Conservation (phyloP, 2,329 filamentous ascomycete genomes). For the Chlorencoelia australis region DNA sequence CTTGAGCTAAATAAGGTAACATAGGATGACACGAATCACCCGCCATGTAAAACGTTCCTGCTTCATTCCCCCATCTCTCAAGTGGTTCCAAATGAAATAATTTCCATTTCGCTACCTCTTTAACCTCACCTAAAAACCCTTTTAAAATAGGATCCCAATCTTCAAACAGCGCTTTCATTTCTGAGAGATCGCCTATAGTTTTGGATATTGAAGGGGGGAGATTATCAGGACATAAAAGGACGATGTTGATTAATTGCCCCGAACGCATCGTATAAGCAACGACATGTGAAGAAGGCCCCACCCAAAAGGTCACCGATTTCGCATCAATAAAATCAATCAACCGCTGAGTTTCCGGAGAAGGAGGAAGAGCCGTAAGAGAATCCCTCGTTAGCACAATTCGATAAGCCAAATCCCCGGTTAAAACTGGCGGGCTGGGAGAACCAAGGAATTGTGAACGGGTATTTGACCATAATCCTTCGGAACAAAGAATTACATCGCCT, state of each 20-base stretch:
- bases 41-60: conserved; percentile 22
- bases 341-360: conserved; percentile 37
- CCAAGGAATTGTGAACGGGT: conserved; percentile 41
- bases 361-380: conserved; percentile 29
- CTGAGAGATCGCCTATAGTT: conserved; percentile 42
- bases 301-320: conserved; percentile 40
- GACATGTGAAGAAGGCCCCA: conserved; percentile 37
- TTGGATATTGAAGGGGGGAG: conserved; percentile 43
- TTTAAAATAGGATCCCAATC: conserved; percentile 53
- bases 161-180: conserved; percentile 50
- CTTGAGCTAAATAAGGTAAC: conserved; percentile 54
- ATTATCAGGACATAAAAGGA: conserved; percentile 55
- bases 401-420: conserved; percentile 57
- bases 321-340: conserved; percentile 31
- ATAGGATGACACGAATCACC: conserved; percentile 57
- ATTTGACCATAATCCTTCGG: conserved; percentile 54
- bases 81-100: conserved; percentile 41
- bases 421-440: conserved; percentile 37
- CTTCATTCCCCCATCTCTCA: conserved; percentile 16
- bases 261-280: conserved; percentile 51
- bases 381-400: conserved; percentile 45
- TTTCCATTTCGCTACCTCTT: conserved; percentile 58
- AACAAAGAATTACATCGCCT: conserved; percentile 50
- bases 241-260: conserved; percentile 54
- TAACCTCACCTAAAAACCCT: conserved; percentile 38